Evolutionary conservation across 768 basidiomycete species (phyloP).

Genomic region (Pisolithus orientalis): DNA sequence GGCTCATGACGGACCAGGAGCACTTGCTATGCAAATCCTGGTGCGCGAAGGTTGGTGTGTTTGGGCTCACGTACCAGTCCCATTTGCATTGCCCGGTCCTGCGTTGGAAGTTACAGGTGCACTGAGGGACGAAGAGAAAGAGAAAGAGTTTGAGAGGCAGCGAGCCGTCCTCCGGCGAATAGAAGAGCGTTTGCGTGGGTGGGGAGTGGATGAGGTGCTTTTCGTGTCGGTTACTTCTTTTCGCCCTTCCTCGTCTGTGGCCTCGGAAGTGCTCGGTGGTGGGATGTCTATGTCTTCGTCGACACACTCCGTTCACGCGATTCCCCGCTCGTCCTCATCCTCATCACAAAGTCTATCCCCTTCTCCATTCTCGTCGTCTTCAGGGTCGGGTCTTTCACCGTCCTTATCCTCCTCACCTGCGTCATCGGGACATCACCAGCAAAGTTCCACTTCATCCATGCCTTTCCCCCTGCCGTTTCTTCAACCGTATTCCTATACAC

Average conservation of each 20-base stretch:
- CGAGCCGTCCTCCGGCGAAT: conserved; percentile 38
- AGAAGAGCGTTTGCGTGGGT: conserved; percentile 50
- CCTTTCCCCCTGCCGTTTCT: neutral
- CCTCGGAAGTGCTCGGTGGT: neutral
- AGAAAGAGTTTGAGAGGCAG: conserved; percentile 33
- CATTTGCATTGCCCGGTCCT: conserved; percentile 26
- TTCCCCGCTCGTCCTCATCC: conserved; percentile 19
- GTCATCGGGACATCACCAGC: conserved; percentile 21
- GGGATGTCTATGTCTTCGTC: conserved; percentile 4
- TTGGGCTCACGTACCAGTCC: conserved; percentile 56
- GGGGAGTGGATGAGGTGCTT: conserved; percentile 76
- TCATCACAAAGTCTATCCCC: conserved; percentile 28
- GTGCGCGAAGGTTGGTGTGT: conserved; percentile 64
- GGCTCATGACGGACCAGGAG: conserved; percentile 71
- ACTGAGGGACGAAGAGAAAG: conserved; percentile 24
- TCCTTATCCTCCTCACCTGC: conserved; percentile 15
- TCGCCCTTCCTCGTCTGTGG: neutral
- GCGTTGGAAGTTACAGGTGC: conserved; percentile 33
- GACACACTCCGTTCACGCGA: conserved; percentile 17
- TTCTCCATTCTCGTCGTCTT: conserved; percentile 28
- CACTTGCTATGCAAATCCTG: conserved; percentile 75
- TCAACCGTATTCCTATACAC: conserved; percentile 23
- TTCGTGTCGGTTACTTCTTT: conserved; percentile 37
- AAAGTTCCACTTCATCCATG: conserved; percentile 11
- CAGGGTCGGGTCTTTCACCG: neutral